Evolutionary conservation across 2,329 filamentous ascomycete species (phyloP), one percentile per base, ranked within the genome.

Genomic region (Aureobasidium sp.): DNA sequence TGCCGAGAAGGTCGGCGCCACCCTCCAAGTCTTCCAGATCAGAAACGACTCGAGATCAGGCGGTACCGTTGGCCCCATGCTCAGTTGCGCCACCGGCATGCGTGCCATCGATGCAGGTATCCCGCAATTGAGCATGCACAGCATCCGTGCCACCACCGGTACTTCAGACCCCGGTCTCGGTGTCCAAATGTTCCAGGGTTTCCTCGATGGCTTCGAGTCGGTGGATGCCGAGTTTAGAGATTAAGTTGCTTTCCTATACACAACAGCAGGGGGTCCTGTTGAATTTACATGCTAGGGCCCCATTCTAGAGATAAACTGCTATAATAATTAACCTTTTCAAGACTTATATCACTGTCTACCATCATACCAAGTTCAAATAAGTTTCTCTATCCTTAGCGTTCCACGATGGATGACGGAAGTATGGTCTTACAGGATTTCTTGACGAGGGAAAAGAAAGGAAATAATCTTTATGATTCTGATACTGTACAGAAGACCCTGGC

Each of bases 41-140:
- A 80, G 94, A 61, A 99, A 97, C 71, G 94, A 97, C 74, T 87
- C 83, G 10, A 80, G 93, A 59, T 90, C 85, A 69, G 94, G 94
- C 31, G 94, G 94, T 17, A 99, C 94, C 0, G 91, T 97, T n/a
- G 94, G 94, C 0, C 94, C 94, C 0, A 91, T 92, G 83, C 80
- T 96, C 37, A 90, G 86, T 66, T 84, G 86, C 29, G 83, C 82
- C 29, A 88, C 94, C 74, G 93, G 93, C 31, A 86, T 95, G 62
- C 78, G 89, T 55, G 84, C 90, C 0, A 88, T 94, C 51, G 93
- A 97, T 71, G 90, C 89, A 0, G 93, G 93, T 15, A 86, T 97
- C 68, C 86, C 91, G 5, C 93, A 97, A 76, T 75, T 96, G 67
- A 93, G 88, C 69, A 97, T 97, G 93, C 93, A 97, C 74, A 89